phyloP scores from a whole-genome alignment of 148 eudicot genomes.

The Cornus controversa region DNA sequence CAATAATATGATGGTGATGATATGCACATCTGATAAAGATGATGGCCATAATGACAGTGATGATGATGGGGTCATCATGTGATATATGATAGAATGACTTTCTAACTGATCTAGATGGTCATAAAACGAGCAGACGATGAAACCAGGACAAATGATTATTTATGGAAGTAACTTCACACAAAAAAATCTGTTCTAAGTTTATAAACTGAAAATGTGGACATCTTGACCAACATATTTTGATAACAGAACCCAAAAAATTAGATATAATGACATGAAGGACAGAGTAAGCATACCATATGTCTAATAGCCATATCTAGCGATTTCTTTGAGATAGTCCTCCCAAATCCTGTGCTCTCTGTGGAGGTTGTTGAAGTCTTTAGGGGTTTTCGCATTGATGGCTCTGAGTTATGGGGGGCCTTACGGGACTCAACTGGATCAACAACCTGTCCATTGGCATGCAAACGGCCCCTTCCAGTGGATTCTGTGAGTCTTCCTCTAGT shows the following conservation, averaged over 20 bases:
- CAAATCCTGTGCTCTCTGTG: conserved; percentile 66
- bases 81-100: neutral
- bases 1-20: neutral
- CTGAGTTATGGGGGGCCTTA: conserved; percentile 51
- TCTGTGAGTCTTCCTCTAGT: conserved; percentile 71
- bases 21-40: neutral
- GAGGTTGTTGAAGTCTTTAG: conserved; percentile 48
- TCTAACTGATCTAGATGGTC: neutral
- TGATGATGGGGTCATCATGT: neutral
- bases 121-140: neutral
- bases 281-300: conserved; percentile 66
- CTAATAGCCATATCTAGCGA: conserved; percentile 94
- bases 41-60: neutral
- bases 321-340: conserved; percentile 90
- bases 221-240: neutral
- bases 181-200: neutral
- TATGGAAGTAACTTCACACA: neutral
- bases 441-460: conserved; percentile 49
- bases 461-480: conserved; percentile 52
- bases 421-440: conserved; percentile 50
- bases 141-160: neutral
- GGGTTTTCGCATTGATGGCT: conserved; percentile 57
- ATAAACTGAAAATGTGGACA: conserved; percentile 6
- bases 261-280: neutral
- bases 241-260: neutral